Base-by-base conservation (phyloP, 78 protist species). In the Bigelowiella natans region DNA sequence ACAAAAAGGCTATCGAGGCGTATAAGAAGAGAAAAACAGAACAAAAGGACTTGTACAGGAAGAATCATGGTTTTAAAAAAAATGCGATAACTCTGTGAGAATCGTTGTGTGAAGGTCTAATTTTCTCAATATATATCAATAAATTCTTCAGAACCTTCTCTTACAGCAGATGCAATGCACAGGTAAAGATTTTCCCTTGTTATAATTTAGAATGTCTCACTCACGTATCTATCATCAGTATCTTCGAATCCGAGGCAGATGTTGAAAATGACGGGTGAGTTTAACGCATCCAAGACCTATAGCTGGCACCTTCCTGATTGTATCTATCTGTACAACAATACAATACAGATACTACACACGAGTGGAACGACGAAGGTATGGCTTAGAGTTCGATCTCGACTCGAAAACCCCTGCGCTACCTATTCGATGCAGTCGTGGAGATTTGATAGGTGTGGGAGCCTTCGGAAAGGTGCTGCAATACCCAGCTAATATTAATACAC, bases 391-490 rank as follows among this genome's bases (percentile, higher is more conserved):
- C 73, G 73, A 51, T 26, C 18, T 51, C 73, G 34, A 51, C 34
- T 26, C 7, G 73, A 18, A 51, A 51, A 51, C 73, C 34, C 7
- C 7, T 51, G 18, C 18, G 73, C 73, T 26, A 18, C 73, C 88
- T 83, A 88, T 31, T 2, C 84, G 87, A 30, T 94, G 95, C 94
- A 93, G 88, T 73, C 83, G 86, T 0, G 95, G 94, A 1, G 94
- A 37, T 34, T 38, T 92, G 40, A 1, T 94, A 36, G 95, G 95
- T 1, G n/a, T 63, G 39, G 95, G 95, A 39, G 85, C 94, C n/a
- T 94, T 84, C 7, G 95, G 95, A 26, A 84, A 73, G 0, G 95
- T 94, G n/a, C n/a, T n/a, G n/a, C n/a, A n/a, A n/a, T n/a, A n/a
- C n/a, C n/a, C n/a, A n/a, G n/a, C n/a, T n/a, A n/a, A n/a, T n/a